Percentiles rank a stretch among this genome's conserved stretches.
These are phyloP conservation scores for Diatrype stigma DNA, from an alignment of 2,329 filamentous ascomycete genomes.

Conservation along the genomic window DNA sequence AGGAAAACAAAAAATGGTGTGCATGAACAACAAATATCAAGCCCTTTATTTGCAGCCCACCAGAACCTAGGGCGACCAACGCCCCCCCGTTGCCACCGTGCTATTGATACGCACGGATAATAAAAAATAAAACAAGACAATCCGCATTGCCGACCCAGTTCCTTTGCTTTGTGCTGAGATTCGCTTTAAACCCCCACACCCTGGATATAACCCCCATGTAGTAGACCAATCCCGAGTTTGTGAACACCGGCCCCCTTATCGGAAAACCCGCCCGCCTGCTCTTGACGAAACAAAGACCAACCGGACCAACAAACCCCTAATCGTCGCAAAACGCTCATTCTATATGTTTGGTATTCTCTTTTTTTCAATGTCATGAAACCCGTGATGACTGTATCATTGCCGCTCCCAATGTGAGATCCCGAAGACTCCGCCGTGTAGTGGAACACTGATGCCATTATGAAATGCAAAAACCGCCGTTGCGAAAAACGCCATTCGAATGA, in stretches of 20 bases:
- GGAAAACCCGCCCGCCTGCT: slow-evolving; percentile 26
- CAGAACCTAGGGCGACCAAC: slow-evolving; percentile 30
- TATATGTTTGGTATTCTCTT: slow-evolving; percentile 49
- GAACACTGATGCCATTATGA: slow-evolving; percentile 47
- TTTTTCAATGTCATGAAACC: slow-evolving; percentile 45
- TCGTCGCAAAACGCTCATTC: slow-evolving; percentile 40
- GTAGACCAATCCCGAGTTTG: slow-evolving; percentile 16
- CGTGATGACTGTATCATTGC: slow-evolving; percentile 46
- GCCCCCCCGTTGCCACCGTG: slow-evolving; percentile 24
- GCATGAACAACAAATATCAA: slow-evolving; percentile 17
- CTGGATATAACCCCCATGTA: slow-evolving; percentile 23
- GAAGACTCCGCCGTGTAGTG: slow-evolving; percentile 41
- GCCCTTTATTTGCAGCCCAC: slow-evolving; percentile 28
- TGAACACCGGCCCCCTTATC: slow-evolving; percentile 18
- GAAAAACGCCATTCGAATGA: slow-evolving; percentile 41
- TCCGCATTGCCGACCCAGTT: slow-evolving; percentile 23
- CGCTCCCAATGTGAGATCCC: slow-evolving; percentile 34
- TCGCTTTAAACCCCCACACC: slow-evolving; percentile 21
- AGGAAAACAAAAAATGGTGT: slow-evolving; percentile 18
- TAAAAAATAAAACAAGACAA: slow-evolving; percentile 23
- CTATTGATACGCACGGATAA: slow-evolving; percentile 17
- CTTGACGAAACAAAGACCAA: slow-evolving; percentile 32
- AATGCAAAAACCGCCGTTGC: slow-evolving; percentile 41
- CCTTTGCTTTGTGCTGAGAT: slow-evolving; percentile 27
- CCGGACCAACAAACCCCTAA: slow-evolving; percentile 27